These are phyloP conservation scores for Didymella glomerata DNA, from an alignment of 2,329 filamentous ascomycete genomes.

Conservation along the genomic window DNA sequence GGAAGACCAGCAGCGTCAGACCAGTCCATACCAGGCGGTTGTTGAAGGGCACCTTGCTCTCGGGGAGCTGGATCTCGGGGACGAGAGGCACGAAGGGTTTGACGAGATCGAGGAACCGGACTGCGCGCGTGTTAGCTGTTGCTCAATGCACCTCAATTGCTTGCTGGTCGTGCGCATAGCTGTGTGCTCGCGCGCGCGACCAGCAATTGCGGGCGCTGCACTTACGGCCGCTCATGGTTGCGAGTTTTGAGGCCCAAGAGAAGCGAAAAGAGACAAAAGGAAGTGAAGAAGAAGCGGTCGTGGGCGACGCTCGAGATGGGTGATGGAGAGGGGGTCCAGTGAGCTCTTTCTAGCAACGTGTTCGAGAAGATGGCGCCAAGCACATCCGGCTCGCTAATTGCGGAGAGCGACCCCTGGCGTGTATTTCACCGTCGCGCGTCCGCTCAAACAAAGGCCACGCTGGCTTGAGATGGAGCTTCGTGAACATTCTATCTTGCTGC, in stretches of 20 bases:
- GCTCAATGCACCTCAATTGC: conserved; percentile 19
- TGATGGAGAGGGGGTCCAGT: conserved; percentile 42
- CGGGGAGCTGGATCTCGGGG: conserved; percentile 85
- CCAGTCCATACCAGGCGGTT: conserved; percentile 69
- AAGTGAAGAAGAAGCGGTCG: conserved; percentile 40
- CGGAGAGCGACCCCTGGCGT: conserved; percentile 18
- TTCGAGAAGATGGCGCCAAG: conserved; percentile 29
- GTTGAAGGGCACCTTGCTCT: conserved; percentile 99
- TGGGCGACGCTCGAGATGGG: conserved; percentile 39
- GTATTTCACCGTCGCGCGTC: conserved; percentile 17
- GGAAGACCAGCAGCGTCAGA: conserved; percentile 90
- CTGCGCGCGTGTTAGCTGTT: conserved; percentile 59
- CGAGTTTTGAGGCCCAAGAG: conserved; percentile 46
- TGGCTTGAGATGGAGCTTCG: conserved; percentile 28
- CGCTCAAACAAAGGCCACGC: conserved; percentile 32
- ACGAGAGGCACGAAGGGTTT: conserved; percentile 99
- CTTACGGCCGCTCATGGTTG: conserved; percentile 68
- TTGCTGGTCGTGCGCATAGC: conserved; percentile 15
- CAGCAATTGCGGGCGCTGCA: conserved; percentile 41
- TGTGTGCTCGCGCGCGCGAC: conserved; percentile 13
- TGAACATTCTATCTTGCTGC: conserved; percentile 3
- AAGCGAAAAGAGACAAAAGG: conserved; percentile 47
- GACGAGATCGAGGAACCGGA: conserved; percentile 99
- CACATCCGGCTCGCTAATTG: conserved; percentile 23
- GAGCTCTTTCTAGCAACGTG: conserved; percentile 44